These are phyloP conservation scores for Sporothrix brunneoviolacea DNA, from an alignment of 2,329 filamentous ascomycete species.

Conservation along the genomic window DNA sequence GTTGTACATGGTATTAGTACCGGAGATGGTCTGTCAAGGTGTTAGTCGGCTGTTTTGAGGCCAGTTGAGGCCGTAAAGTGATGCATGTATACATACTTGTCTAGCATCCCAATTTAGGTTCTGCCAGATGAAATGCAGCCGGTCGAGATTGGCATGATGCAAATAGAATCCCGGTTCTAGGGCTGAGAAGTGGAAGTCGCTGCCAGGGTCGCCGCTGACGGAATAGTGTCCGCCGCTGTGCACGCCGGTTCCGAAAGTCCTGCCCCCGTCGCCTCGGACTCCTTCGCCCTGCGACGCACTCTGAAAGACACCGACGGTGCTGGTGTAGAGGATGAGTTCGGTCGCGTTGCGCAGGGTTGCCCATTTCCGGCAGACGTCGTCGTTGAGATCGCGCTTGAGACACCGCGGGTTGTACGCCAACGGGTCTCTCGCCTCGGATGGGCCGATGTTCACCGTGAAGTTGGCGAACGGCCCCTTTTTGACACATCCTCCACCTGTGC, in stretches of 20 bases:
- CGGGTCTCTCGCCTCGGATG: conserved; percentile 19
- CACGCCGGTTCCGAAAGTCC: conserved; percentile 26
- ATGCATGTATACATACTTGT: too few relatives aligned
- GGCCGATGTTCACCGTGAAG: conserved; percentile 27
- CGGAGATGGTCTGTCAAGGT: conserved; percentile 28
- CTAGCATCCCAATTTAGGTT: conserved; percentile 36
- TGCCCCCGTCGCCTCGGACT: conserved; percentile 20
- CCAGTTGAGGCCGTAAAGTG: too few relatives aligned
- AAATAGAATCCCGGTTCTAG: conserved; percentile 40
- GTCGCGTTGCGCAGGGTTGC: conserved; percentile 23
- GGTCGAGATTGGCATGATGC: conserved; percentile 41
- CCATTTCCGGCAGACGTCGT: conserved; percentile 18
- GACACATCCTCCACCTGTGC: conserved; percentile 26
- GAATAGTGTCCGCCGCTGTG: conserved; percentile 36
- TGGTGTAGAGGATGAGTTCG: conserved; percentile 26
- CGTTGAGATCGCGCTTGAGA: conserved; percentile 27
- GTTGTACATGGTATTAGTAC: conserved; percentile 37
- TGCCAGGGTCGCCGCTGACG: conserved; percentile 40
- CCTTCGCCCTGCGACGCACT: conserved; percentile 30
- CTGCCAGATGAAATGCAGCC: conserved; percentile 44
- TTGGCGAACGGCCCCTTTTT: conserved; percentile 24
- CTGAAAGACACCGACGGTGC: conserved; percentile 30
- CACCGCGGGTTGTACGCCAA: conserved; percentile 30
- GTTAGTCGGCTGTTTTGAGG: too few relatives aligned
- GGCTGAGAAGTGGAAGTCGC: conserved; percentile 37